Evolutionary conservation across 805 yeast genomes (phyloP).

Genomic region (Hanseniaspora hatyaiensis): DNA sequence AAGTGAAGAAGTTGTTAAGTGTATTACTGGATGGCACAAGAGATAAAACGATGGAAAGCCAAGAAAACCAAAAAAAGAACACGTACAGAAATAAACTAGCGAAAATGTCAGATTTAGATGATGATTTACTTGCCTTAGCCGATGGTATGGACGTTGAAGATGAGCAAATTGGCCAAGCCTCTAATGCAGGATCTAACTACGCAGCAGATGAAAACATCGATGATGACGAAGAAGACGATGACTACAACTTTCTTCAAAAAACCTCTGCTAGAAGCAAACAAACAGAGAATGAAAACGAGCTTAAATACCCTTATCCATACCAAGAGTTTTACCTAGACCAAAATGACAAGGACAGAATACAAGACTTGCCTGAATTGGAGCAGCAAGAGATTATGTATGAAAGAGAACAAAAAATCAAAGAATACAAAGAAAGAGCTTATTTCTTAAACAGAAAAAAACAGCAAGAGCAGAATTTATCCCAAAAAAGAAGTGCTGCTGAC

Average conservation of each 20-base stretch:
- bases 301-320: slow-evolving; percentile 62
- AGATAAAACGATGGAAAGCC: too few relatives aligned
- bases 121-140: slow-evolving; percentile 90
- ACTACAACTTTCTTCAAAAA: slow-evolving; percentile 24
- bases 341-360: slow-evolving; percentile 54
- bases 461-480: slow-evolving; percentile 56
- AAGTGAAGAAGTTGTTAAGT: too few relatives aligned
- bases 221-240: slow-evolving; percentile 35
- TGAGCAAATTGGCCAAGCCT: slow-evolving; percentile 29
- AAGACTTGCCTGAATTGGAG: slow-evolving; percentile 73
- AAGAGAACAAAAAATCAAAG: slow-evolving; percentile 83
- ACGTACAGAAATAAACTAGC: background rate
- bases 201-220: slow-evolving; percentile 19
- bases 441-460: slow-evolving; percentile 71
- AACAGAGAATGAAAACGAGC: slow-evolving; percentile 26
- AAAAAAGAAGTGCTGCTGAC: slow-evolving; percentile 38
- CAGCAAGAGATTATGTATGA: slow-evolving; percentile 86
- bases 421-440: slow-evolving; percentile 69
- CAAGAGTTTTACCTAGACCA: slow-evolving; percentile 86
- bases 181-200: slow-evolving; percentile 19
- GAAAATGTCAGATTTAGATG: slow-evolving; percentile 75
- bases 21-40: too few relatives aligned
- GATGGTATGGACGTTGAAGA: slow-evolving; percentile 51
- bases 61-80: too few relatives aligned
- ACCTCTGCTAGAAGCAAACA: slow-evolving; percentile 22